Evolutionary conservation across 2,329 filamentous ascomycete genomes (phyloP).

Genomic region (Diaporthe humulicola): DNA sequence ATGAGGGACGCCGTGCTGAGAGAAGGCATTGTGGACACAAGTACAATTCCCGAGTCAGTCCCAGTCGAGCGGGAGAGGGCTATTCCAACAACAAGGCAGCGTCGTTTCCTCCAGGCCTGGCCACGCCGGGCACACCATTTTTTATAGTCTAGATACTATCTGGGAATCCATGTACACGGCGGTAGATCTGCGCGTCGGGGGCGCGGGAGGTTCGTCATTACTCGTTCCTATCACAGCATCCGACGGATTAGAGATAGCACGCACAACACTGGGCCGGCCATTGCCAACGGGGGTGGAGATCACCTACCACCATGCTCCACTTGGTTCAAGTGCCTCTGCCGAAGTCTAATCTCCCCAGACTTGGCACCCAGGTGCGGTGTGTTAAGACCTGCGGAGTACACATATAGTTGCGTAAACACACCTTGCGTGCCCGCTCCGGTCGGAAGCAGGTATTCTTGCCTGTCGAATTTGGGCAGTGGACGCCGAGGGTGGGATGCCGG

Average conservation of each 20-base stretch:
- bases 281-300: conserved; percentile 13
- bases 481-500: conserved; percentile 10
- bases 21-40: conserved; percentile 2
- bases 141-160: conserved; percentile 4
- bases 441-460: background rate
- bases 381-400: background rate
- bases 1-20: conserved; percentile 4
- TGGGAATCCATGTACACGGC: background rate
- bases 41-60: background rate
- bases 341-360: conserved; percentile 29
- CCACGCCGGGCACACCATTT: background rate
- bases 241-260: conserved; percentile 25
- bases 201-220: conserved; percentile 19
- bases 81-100: background rate
- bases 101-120: background rate
- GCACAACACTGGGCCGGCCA: conserved; percentile 12
- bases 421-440: background rate
- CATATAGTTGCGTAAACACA: conserved; percentile 17
- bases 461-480: background rate
- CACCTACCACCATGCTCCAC: conserved; percentile 2
- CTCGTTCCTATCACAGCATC: conserved; percentile 31
- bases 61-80: conserved; percentile 13
- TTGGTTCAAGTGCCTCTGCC: background rate
- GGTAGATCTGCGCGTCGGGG: background rate
- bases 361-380: conserved; percentile 15